Evolutionary conservation across 495 filamentous ascomycete species (phyloP).

Genomic region (Xylaria curta): DNA sequence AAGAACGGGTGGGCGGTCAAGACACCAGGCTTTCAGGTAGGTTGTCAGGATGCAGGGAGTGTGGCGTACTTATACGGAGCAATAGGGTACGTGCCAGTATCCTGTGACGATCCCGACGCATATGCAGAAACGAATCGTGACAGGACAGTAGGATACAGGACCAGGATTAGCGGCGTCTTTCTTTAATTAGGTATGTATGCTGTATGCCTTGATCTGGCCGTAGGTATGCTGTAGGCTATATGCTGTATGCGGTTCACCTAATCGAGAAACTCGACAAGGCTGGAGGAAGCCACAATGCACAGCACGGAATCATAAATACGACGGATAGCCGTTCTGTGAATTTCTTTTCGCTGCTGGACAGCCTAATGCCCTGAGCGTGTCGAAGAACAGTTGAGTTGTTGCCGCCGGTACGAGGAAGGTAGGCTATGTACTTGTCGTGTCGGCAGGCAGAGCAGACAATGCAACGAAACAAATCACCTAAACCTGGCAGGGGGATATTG

Average conservation of each 20-base stretch:
- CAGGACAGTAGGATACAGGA: conserved; percentile 6
- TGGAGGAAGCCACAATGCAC: neutral
- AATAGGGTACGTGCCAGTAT: neutral
- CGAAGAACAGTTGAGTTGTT: neutral
- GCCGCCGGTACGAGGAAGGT: neutral
- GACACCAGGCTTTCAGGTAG: conserved; percentile 1
- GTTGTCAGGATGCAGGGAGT: neutral
- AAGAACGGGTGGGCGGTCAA: conserved; percentile 6
- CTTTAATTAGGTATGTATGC: neutral
- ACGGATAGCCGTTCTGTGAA: neutral
- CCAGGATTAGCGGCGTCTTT: conserved; percentile 2
- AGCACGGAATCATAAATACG: neutral
- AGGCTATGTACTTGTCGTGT: neutral
- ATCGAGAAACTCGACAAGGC: neutral
- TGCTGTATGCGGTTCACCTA: neutral
- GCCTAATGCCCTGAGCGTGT: neutral
- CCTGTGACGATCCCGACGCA: conserved; percentile 11
- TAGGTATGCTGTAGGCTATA: neutral
- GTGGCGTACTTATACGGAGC: conserved; percentile 1
- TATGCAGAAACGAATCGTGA: conserved; percentile 15
- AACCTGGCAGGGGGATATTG: conserved; percentile 1
- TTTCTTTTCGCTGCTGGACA: neutral
- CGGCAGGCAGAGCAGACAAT: conserved; percentile 14
- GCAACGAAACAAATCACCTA: conserved; percentile 2
- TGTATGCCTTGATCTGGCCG: neutral